Base-by-base conservation (phyloP, 1,139 yeast species). In the Suhomyces wounanorum region DNA sequence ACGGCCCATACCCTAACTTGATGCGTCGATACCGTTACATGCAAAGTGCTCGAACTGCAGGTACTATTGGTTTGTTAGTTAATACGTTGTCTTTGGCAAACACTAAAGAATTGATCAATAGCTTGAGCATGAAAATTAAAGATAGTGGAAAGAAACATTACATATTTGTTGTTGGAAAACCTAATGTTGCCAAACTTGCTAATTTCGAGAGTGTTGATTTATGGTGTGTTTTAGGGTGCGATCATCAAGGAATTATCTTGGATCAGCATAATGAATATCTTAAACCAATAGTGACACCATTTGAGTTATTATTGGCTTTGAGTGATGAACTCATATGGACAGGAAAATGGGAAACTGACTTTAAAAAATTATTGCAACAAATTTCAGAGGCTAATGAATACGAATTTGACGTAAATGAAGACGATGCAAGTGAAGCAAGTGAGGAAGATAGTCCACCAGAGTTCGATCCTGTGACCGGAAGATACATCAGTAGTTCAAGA, bases 121-220 rank as follows among this genome's bases (percentile, higher is more conserved):
- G 78, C 35, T 81, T 91, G 5, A 79, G 82, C 23, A 63, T 72
- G 25, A 81, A 85, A 67, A 82, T 94, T 52, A 79, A 77, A 47
- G 77, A 75, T 5, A 91, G 95, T 0, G 97, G 91, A 2, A 94
- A 94, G 68, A 95, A 95, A 64, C 94, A 89, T 58, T 94, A 94
- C 64, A 79, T 90, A 61, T 91, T 94, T 71, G 98, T 92, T 7
- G 98, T 94, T 8, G 99, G 99, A 14, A 95, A 95, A 65, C 98
- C 98, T n/a, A 94, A 94, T 63, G 97, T 94, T 5, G 96, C 99
- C 39, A 94, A 94, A 62, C 75, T 94, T 49, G 99, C 99, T 11
- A 94, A 94, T 67, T 94, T 95, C 64, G 98, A 92, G 56, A 85
- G 84, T 18, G 82, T 94, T 16, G 99, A 94, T 60, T 78, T 89